Conservation (phyloP, 371 early-diverging fungal species). For the Mortierella sp. region DNA sequence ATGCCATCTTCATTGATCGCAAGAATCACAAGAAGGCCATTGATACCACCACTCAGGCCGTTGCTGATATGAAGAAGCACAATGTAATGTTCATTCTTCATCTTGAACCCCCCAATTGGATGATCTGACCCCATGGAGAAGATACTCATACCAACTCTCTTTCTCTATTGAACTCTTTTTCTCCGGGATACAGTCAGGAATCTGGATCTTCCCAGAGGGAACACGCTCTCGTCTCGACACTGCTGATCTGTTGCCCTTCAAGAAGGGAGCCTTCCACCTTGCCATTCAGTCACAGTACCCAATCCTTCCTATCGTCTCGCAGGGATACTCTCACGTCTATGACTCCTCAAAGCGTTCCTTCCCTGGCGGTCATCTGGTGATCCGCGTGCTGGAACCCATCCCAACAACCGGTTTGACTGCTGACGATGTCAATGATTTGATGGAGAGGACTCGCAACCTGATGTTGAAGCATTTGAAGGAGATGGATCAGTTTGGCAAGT, state of each 20-base stretch:
- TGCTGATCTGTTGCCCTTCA: conserved; percentile 88
- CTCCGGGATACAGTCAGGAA: conserved; percentile 63
- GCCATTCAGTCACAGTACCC: conserved; percentile 90
- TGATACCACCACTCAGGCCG: conserved; percentile 82
- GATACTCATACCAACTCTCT: neutral
- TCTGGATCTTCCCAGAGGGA: conserved; percentile 95
- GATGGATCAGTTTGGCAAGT: conserved; percentile 52
- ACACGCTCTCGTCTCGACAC: conserved; percentile 84
- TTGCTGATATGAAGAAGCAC: conserved; percentile 76
- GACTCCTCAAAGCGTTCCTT: conserved; percentile 68
- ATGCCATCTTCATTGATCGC: conserved; percentile 91
- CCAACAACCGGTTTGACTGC: conserved; percentile 67
- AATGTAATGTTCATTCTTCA: conserved; percentile 64
- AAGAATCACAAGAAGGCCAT: conserved; percentile 83
- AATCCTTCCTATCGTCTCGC: conserved; percentile 89
- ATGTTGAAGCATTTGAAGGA: conserved; percentile 81
- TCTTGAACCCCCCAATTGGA: too few relatives aligned
- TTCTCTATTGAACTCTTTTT: neutral
- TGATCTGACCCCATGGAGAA: too few relatives aligned
- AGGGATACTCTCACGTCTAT: conserved; percentile 83
- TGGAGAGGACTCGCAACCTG: conserved; percentile 69
- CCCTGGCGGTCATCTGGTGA: conserved; percentile 73
- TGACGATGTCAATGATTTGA: conserved; percentile 76
- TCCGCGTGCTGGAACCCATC: conserved; percentile 87
- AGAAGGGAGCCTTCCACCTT: conserved; percentile 93